Evolutionary conservation across 345 rosid genomes (phyloP).

Genomic region (Ceriops decandra): DNA sequence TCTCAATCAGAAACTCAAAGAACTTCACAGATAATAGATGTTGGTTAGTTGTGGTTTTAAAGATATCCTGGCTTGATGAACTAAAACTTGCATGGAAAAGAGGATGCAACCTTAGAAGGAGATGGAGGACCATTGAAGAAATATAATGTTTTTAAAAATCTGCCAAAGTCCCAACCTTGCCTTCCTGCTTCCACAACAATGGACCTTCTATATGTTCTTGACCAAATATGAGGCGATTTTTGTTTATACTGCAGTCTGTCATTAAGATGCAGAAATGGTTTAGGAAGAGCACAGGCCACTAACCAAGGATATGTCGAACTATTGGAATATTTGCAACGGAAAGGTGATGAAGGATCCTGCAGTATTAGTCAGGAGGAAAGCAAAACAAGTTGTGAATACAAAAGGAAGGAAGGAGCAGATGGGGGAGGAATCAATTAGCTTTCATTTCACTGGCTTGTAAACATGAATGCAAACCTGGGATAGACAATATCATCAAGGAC

Average conservation of each 20-base stretch:
- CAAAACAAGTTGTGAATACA: not conserved
- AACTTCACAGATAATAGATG: slow-evolving; percentile 45
- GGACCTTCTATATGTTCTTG: slow-evolving; percentile 31
- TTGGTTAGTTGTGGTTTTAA: slow-evolving; percentile 19
- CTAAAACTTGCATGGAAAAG: not conserved
- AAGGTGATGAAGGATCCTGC: slow-evolving; percentile 61
- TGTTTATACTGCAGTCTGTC: slow-evolving; percentile 29
- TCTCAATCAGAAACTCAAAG: slow-evolving; percentile 56
- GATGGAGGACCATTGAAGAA: slow-evolving; percentile 85
- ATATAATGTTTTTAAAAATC: slow-evolving; percentile 74
- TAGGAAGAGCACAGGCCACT: slow-evolving; percentile 50
- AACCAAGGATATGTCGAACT: slow-evolving; percentile 28
- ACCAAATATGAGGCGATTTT: slow-evolving; percentile 26
- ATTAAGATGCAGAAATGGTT: slow-evolving; percentile 70
- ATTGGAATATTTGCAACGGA: slow-evolving; percentile 29
- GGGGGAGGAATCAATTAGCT: not conserved
- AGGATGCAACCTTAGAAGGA: slow-evolving; percentile 60
- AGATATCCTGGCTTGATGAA: not conserved
- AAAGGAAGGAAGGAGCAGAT: not conserved
- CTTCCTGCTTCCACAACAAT: slow-evolving; percentile 40
- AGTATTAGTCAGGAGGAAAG: slow-evolving; percentile 20
- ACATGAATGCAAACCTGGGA: too few relatives aligned
- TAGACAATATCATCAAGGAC: too few relatives aligned
- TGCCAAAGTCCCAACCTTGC: slow-evolving; percentile 86
- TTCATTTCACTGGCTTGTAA: too few relatives aligned